phyloP scores from a whole-genome alignment of 768 basidiomycete genomes.

The Amanita pseudoporphyria region DNA sequence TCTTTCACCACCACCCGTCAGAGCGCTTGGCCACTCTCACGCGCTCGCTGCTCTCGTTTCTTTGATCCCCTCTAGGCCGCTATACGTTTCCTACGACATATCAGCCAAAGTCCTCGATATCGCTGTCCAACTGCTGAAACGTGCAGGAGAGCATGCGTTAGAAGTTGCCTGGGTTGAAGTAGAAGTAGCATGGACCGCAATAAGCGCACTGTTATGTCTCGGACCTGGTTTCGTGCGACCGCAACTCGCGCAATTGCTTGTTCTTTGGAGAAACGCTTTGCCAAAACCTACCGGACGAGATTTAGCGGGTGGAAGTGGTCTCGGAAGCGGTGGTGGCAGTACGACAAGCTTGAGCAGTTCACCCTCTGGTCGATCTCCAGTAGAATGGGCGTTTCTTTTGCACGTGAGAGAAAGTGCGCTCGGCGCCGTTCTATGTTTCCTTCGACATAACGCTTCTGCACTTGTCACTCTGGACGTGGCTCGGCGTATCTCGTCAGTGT shows the following conservation, averaged over 20 bases:
- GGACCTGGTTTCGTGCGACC: conserved; percentile 91
- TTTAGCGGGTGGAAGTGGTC: conserved; percentile 7
- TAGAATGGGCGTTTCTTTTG: conserved; percentile 88
- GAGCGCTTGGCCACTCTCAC: conserved; percentile 82
- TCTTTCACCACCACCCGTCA: conserved; percentile 13
- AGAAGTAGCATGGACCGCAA: conserved; percentile 90
- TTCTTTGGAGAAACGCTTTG: conserved; percentile 94
- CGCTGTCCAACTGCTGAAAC: conserved; percentile 82
- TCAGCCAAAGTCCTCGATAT: conserved; percentile 86
- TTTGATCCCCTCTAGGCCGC: conserved; percentile 74
- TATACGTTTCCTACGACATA: conserved; percentile 94
- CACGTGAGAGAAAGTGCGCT: conserved; percentile 87
- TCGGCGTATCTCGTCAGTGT: conserved; percentile 74
- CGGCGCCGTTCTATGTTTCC: conserved; percentile 80
- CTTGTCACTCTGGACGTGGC: conserved; percentile 89
- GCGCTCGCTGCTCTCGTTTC: conserved; percentile 84
- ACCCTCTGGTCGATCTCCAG: conserved; percentile 49
- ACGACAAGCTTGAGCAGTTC: neutral
- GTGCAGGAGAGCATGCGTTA: conserved; percentile 86
- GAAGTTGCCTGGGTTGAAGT: conserved; percentile 75
- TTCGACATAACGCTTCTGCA: conserved; percentile 64
- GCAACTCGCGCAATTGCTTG: conserved; percentile 87
- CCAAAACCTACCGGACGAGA: conserved; percentile 95
- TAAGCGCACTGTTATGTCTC: conserved; percentile 84
- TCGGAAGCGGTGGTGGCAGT: neutral